Conservation (phyloP, 768 basidiomycete genomes). For the Serendipita sp. region DNA sequence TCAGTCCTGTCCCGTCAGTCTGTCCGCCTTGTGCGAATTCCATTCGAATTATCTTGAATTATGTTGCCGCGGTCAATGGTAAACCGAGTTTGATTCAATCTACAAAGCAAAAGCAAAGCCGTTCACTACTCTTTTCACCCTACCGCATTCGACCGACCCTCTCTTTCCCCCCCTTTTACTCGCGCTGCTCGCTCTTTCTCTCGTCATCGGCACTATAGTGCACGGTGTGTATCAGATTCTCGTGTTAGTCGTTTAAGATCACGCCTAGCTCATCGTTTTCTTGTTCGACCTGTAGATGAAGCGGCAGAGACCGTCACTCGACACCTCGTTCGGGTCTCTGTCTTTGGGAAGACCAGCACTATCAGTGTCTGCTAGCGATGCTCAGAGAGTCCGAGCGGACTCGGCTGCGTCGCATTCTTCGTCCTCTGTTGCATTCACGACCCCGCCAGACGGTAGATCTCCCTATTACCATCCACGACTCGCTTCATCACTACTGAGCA, state of each 20-base stretch:
- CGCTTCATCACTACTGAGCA: not conserved
- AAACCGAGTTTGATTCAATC: too few species aligned
- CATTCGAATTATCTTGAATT: too few species aligned
- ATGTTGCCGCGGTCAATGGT: not conserved
- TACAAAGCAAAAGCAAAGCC: not conserved
- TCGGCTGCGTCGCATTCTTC: not conserved
- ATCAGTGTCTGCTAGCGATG: not conserved
- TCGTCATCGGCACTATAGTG: not conserved
- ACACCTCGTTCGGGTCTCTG: constrained; percentile 3
- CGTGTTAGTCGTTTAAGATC: not conserved
- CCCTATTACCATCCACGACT: not conserved
- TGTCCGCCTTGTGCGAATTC: too few species aligned
- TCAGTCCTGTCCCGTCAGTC: too few species aligned
- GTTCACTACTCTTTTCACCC: not conserved
- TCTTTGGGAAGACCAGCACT: not conserved
- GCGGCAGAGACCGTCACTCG: not conserved
- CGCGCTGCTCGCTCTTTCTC: not conserved
- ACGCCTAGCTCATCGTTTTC: not conserved
- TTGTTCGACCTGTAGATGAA: not conserved
- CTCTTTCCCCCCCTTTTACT: not conserved
- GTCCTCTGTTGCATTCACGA: constrained; percentile 3
- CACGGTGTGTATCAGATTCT: not conserved
- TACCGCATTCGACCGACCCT: not conserved
- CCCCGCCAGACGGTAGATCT: not conserved
- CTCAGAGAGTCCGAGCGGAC: not conserved